Percentiles rank a stretch among this genome's conserved stretches.
Conservation (phyloP, 257 asterid species). For the Fraxinus cuspidata region DNA sequence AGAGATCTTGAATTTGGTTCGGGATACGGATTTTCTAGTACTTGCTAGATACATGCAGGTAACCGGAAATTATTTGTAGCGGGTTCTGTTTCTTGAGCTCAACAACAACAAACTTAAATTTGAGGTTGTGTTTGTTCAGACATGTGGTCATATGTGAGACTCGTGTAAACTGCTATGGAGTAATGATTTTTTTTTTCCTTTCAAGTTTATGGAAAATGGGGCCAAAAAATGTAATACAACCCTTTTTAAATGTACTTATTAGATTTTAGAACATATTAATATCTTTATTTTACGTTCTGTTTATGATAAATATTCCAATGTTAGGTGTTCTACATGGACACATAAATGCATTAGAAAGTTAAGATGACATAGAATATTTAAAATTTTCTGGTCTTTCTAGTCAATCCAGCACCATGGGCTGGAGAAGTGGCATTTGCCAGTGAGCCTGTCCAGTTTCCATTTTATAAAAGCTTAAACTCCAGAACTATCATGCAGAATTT, state of each 20-base stretch:
- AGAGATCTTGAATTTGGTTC: constrained; percentile 67
- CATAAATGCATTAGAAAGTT: neutral
- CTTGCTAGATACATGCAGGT: constrained; percentile 99
- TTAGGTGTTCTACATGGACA: neutral
- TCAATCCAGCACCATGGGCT: neutral
- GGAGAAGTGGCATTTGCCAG: neutral
- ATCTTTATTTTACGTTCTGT: neutral
- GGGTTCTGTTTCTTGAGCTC: neutral
- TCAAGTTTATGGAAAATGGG: neutral
- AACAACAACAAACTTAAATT: neutral
- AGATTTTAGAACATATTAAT: neutral
- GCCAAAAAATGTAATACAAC: neutral
- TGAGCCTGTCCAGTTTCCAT: neutral
- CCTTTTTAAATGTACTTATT: neutral
- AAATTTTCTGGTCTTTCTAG: neutral
- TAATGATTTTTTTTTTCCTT: neutral
- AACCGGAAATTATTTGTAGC: constrained; percentile 8
- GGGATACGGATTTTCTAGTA: constrained; percentile 85
- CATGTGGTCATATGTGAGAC: neutral
- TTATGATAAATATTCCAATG: neutral
- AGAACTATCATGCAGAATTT: neutral
- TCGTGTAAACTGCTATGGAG: neutral
- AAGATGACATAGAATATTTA: constrained; percentile 13
- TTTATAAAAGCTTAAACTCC: neutral
- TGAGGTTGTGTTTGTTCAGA: neutral